Evolutionary conservation across 2,329 filamentous ascomycete genomes (phyloP).

Genomic region (Claviceps cyperi): DNA sequence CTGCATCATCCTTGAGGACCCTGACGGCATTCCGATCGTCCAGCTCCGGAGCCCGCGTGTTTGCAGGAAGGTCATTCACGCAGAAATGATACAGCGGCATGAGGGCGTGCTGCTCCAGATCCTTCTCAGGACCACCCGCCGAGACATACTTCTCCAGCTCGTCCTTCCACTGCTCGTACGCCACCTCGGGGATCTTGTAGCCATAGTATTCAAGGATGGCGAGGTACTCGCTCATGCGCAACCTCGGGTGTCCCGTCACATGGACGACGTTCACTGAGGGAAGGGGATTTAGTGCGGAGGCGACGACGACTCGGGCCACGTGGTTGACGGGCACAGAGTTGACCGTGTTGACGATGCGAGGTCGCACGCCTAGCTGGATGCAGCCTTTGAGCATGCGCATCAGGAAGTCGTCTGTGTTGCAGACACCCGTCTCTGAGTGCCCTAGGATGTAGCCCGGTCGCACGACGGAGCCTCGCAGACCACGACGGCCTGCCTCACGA

Average conservation of each 20-base stretch:
- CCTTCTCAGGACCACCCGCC: conserved; percentile 12
- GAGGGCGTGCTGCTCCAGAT: conserved; percentile 16
- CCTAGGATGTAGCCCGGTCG: conserved; percentile 79
- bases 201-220: conserved; percentile 53
- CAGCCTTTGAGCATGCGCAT: conserved; percentile 79
- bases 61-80: conserved; percentile 49
- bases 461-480: conserved; percentile 61
- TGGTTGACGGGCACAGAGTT: conserved; percentile 82
- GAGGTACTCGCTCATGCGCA: conserved; percentile 41
- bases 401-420: conserved; percentile 79
- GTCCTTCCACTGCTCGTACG: conserved; percentile 35
- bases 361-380: conserved; percentile 59
- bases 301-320: conserved; percentile 67
- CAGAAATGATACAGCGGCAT: conserved; percentile 56
- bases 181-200: conserved; percentile 61
- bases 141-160: conserved; percentile 16
- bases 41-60: conserved; percentile 51
- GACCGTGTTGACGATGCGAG: conserved; percentile 71
- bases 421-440: conserved; percentile 53
- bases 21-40: conserved; percentile 48
- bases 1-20: conserved; percentile 48
- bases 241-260: conserved; percentile 53
- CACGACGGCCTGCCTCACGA: conserved; percentile 62
- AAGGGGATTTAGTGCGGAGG: conserved; percentile 51
- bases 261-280: conserved; percentile 48